These are phyloP conservation scores for Rickenella mellea DNA, from an alignment of 768 basidiomycete genomes.

Conservation along the genomic window DNA sequence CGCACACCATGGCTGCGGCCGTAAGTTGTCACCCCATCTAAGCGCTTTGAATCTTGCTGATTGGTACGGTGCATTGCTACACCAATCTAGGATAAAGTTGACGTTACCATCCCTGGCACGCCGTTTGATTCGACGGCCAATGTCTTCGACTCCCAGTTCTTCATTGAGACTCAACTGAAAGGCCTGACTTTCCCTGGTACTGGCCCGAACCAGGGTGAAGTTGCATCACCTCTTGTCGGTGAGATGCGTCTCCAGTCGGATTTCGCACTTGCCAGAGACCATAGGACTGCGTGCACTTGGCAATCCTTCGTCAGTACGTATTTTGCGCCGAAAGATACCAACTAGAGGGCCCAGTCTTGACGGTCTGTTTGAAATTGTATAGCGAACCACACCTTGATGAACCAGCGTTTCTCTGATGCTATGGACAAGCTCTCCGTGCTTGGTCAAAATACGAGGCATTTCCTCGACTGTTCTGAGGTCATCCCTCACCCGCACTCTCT, in stretches of 20 bases:
- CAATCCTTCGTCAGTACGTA: slow-evolving; percentile 27
- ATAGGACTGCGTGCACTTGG: slow-evolving; percentile 37
- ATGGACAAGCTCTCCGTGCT: slow-evolving; percentile 34
- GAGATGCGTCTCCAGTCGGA: slow-evolving; percentile 38
- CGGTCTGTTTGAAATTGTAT: no score
- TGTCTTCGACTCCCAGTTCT: slow-evolving; percentile 23
- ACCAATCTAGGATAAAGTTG: slow-evolving; percentile 16
- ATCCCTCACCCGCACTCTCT: slow-evolving; percentile 25
- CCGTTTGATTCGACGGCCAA: slow-evolving; percentile 24
- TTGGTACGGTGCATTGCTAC: no score
- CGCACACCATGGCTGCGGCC: slow-evolving; percentile 15
- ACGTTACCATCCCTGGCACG: slow-evolving; percentile 16
- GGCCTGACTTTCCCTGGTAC: slow-evolving; percentile 20
- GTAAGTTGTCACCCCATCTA: no score
- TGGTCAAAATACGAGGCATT: slow-evolving; percentile 24
- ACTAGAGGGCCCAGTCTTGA: background rate
- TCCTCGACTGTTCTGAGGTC: slow-evolving; percentile 37
- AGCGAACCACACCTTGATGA: slow-evolving; percentile 23
- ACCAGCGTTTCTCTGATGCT: slow-evolving; percentile 26
- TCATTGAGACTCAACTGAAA: slow-evolving; percentile 18
- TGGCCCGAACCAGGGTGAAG: slow-evolving; percentile 10
- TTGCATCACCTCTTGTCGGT: slow-evolving; percentile 15
- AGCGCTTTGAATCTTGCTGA: no score
- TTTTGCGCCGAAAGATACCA: no score
- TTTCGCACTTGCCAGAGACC: slow-evolving; percentile 21